Percentiles rank a stretch among this genome's conserved stretches.
Evolutionary conservation across 2,329 filamentous ascomycete genomes (phyloP).

Genomic region (Chrysoporthe austroafricana): DNA sequence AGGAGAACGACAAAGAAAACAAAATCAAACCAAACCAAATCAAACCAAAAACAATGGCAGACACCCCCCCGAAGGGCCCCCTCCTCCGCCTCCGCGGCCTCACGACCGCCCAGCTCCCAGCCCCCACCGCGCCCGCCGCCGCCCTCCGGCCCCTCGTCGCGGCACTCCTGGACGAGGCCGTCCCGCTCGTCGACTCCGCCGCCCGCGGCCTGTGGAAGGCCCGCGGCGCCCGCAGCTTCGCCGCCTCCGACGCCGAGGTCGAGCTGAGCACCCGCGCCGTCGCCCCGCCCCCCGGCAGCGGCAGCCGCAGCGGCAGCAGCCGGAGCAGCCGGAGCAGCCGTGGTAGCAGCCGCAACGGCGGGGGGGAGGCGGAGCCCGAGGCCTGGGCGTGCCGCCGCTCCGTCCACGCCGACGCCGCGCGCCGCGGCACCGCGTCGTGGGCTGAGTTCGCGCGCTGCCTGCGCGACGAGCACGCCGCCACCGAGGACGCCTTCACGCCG

Average conservation of each 20-base stretch:
- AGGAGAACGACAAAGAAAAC: not conserved
- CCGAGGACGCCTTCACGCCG: slow-evolving; percentile 63
- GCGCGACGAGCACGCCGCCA: slow-evolving; percentile 59
- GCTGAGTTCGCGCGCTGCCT: slow-evolving; percentile 65
- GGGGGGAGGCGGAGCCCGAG: slow-evolving; percentile 42
- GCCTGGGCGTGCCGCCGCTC: slow-evolving; percentile 68
- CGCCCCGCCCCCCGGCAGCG: too few relatives aligned
- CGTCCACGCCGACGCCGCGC: slow-evolving; percentile 58
- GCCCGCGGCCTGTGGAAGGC: slow-evolving; percentile 44
- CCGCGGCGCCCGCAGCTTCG: slow-evolving; percentile 28
- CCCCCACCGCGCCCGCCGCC: slow-evolving; percentile 42
- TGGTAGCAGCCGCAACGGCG: slow-evolving; percentile 34
- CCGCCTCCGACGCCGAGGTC: slow-evolving; percentile 54
- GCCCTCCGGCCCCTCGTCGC: slow-evolving; percentile 56
- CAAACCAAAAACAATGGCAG: not conserved
- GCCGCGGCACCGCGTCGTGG: slow-evolving; percentile 61
- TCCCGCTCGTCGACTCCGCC: slow-evolving; percentile 60
- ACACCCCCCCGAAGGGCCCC: not conserved
- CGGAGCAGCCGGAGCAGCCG: too few relatives aligned
- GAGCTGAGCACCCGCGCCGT: slow-evolving; percentile 58
- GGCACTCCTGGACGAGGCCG: slow-evolving; percentile 59
- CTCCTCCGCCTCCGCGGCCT: slow-evolving; percentile 60
- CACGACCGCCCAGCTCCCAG: slow-evolving; percentile 51
- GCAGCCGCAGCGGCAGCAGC: too few relatives aligned
- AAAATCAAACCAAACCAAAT: not conserved